Base-by-base conservation (phyloP, 106 monocot genomes). In the Dioscorea dumetorum region DNA sequence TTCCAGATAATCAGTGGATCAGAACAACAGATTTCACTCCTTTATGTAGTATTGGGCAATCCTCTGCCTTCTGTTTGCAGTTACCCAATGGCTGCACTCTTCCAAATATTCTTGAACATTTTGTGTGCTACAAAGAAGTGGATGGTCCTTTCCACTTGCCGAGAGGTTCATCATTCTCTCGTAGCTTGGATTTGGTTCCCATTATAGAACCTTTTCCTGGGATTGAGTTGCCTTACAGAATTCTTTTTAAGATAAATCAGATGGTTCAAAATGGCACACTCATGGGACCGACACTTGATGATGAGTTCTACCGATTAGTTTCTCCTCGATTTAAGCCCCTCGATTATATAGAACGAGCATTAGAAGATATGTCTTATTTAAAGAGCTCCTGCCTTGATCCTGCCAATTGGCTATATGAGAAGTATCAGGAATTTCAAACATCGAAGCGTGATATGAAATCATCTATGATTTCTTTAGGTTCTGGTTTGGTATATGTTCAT, bases 11-110 rank as follows among this genome's bases (percentile, higher is more conserved):
- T 48, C 76, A 80, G 33, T 95, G 95, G 91, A 48, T 82, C 28
- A 91, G 95, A 80, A 80, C 95, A 62, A 88, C 73, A 31, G 95
- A 95, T 71, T 95, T 95, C 57, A 84, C 88, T 53, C 73, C 85
- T 67, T 73, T 62, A 5, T 69, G 74, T 74, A 76, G 74, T 65
- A 86, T 95, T 6, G 95, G 95, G 15, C 88, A 91, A 76, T 91
- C 91, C 68, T 81, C 74, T 69, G 73, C 79, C 1, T 61, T 91
- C 19, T 91, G 88, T 81, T 82, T 95, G 71, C 79, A 95, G 70
- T 73, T 95, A 48, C 72, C 81, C 4, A 33, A 60, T 24, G 2
- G 64, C 14, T 64, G 61, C 64, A 62, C 67, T 49, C 68, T 88
- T 49, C 91, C 91, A 64, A 33, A 78, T 50, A 88, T 95, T 17